Conservation (phyloP, 352 stramenopile species). For the Globisporangium lucens region DNA sequence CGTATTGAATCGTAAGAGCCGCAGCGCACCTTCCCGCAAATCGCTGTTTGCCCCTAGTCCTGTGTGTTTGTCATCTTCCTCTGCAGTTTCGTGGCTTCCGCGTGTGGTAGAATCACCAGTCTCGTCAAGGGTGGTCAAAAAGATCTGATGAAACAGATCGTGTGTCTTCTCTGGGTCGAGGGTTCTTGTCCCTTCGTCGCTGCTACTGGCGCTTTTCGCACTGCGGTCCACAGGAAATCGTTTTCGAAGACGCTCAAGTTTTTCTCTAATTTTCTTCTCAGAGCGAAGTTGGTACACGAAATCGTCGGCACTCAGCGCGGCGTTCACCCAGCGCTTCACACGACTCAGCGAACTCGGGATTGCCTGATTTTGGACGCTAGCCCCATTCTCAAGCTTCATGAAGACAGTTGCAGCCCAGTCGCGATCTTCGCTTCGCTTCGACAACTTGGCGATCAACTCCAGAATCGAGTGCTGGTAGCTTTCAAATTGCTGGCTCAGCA, state of each 20-base stretch:
- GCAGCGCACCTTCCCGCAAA: slow-evolving; percentile 5
- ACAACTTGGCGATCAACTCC: slow-evolving; percentile 21
- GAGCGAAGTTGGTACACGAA: slow-evolving; percentile 28
- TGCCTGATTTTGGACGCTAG: background rate
- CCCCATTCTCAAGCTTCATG: background rate
- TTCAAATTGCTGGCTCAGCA: slow-evolving; percentile 19
- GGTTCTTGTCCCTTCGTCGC: background rate
- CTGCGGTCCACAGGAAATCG: slow-evolving; percentile 13
- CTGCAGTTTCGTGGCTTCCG: background rate
- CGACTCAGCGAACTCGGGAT: slow-evolving; percentile 18
- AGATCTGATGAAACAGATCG: slow-evolving; percentile 6
- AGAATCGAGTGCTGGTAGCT: slow-evolving; percentile 33
- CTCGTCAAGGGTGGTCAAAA: background rate
- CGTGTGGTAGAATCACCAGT: background rate
- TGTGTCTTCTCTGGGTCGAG: slow-evolving; percentile 7
- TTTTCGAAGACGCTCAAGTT: slow-evolving; percentile 25
- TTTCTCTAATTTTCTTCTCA: slow-evolving; percentile 28
- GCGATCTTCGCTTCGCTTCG: slow-evolving; percentile 28
- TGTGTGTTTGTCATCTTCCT: background rate
- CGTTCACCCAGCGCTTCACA: slow-evolving; percentile 28
- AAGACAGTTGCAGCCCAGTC: slow-evolving; percentile 27
- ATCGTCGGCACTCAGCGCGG: slow-evolving; percentile 22
- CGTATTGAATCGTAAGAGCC: background rate
- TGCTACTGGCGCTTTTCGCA: background rate
- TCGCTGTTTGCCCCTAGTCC: background rate